These are phyloP conservation scores for Aegilops speltoides DNA, from an alignment of 176 grass and related monocot genomes.

Conservation along the genomic window DNA sequence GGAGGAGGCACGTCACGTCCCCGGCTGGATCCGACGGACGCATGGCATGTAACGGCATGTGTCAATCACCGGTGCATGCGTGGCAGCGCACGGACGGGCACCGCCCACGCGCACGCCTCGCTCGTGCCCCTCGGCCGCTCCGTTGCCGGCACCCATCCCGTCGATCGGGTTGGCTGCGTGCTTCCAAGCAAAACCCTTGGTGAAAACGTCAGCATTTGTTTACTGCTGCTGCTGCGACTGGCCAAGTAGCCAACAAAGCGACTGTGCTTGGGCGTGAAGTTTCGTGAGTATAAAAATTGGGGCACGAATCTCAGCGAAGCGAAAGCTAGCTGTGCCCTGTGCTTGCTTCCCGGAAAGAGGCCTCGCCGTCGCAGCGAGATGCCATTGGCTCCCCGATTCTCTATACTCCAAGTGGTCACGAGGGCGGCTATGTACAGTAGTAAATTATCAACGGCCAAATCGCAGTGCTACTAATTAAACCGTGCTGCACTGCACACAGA, in stretches of 20 bases:
- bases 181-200: background rate
- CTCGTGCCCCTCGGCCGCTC: background rate
- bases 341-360: conserved; percentile 50
- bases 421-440: background rate
- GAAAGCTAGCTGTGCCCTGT: background rate
- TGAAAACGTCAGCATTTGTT: background rate
- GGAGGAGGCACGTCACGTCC: background rate
- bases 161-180: background rate
- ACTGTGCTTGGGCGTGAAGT: background rate
- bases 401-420: background rate
- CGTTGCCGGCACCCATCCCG: background rate
- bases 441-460: background rate
- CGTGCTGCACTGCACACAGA: background rate
- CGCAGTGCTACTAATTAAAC: background rate
- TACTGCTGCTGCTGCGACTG: background rate
- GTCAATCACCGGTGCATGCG: background rate
- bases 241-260: background rate
- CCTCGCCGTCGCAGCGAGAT: background rate
- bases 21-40: background rate
- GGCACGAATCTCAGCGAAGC: background rate
- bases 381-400: conserved; percentile 4
- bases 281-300: background rate
- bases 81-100: background rate
- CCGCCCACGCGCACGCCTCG: background rate
- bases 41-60: background rate